Conservation (phyloP, 1,139 yeast genomes). For the Candida sanyaensis region DNA sequence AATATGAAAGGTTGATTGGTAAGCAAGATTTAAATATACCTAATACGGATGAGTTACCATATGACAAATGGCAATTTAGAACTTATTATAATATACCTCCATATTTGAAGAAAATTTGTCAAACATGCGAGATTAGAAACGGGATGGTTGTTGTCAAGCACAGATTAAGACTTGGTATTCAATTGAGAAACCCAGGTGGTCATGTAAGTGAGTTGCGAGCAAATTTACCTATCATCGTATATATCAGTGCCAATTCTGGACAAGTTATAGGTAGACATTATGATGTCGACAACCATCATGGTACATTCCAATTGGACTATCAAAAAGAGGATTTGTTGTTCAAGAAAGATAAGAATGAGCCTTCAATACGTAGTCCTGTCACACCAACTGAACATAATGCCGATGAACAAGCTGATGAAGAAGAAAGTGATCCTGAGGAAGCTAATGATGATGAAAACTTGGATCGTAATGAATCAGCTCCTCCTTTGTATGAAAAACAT, state of each 20-base stretch:
- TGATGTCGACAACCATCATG: constrained; percentile 51
- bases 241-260: constrained; percentile 55
- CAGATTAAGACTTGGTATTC: constrained; percentile 56
- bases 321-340: constrained; percentile 39
- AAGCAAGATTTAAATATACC: constrained; percentile 31
- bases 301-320: constrained; percentile 43
- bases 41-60: constrained; percentile 27
- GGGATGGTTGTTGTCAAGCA: constrained; percentile 60
- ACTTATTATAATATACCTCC: constrained; percentile 54
- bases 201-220: constrained; percentile 71
- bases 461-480: constrained; percentile 36
- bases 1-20: constrained; percentile 41
- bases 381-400: constrained; percentile 14
- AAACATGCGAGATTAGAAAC: constrained; percentile 53
- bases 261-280: constrained; percentile 53
- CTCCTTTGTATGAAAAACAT: constrained; percentile 45
- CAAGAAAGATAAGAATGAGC: constrained; percentile 20
- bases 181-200: constrained; percentile 60
- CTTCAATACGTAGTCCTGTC: constrained; percentile 16
- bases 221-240: constrained; percentile 61
- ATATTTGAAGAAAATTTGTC: constrained; percentile 54
- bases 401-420: constrained; percentile 15
- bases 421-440: constrained; percentile 16
- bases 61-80: constrained; percentile 54
- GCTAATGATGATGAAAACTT: constrained; percentile 17